Conservation (phyloP, 2,329 filamentous ascomycete genomes). For the Colletotrichum musicola region DNA sequence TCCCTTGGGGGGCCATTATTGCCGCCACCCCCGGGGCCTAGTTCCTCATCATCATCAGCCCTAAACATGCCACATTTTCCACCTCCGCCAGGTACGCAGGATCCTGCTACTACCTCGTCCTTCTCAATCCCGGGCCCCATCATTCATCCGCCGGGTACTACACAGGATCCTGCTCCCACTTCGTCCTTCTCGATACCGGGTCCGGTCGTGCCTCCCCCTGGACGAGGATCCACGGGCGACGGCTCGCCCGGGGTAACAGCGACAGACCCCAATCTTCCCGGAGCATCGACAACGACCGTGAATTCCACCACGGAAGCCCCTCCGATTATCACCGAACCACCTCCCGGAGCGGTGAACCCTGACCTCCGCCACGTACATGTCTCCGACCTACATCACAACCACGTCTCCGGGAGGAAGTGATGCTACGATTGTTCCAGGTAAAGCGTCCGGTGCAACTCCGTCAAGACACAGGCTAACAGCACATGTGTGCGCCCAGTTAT, state of each 20-base stretch:
- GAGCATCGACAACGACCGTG: not conserved
- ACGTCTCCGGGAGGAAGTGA: constrained; percentile 12
- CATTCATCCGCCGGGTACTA: too few species aligned
- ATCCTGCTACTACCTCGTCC: too few species aligned
- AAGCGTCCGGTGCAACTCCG: not conserved
- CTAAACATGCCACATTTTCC: too few species aligned
- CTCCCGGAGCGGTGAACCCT: not conserved
- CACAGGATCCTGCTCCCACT: not conserved
- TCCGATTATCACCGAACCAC: not conserved
- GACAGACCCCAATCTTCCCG: not conserved
- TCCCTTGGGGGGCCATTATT: too few species aligned
- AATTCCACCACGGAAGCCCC: not conserved
- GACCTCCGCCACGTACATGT: not conserved
- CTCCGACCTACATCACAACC: constrained; percentile 14
- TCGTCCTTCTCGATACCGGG: not conserved
- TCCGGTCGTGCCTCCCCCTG: not conserved
- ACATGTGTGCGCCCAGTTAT: not conserved
- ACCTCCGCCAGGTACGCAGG: too few species aligned
- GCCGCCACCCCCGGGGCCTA: too few species aligned
- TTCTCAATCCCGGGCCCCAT: too few species aligned
- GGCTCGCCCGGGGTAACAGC: not conserved
- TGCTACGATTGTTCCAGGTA: constrained; percentile 22
- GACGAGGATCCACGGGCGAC: not conserved
- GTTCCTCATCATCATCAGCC: too few species aligned
- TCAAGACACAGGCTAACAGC: not conserved